Evolutionary conservation across 2,329 filamentous ascomycete species (phyloP).

Genomic region (Mycosphaerella arachidis): DNA sequence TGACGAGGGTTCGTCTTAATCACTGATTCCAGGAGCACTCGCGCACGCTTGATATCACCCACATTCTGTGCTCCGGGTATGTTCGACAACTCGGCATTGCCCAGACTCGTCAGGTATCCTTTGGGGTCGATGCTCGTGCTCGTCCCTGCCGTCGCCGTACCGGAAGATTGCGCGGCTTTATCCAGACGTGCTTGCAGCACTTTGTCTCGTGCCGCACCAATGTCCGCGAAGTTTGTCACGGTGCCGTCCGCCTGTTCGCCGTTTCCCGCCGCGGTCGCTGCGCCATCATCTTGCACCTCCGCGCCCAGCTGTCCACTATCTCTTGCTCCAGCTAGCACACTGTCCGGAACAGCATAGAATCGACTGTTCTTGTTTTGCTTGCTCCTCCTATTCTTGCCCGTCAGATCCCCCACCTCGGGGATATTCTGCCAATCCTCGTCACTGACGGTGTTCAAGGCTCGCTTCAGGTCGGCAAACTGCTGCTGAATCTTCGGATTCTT

Average conservation of each 20-base stretch:
- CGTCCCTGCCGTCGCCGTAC: conserved; percentile 68
- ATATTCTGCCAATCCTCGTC: conserved; percentile 96
- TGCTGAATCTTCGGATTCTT: conserved; percentile 98
- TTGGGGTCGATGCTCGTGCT: conserved; percentile 90
- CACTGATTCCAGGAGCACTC: conserved; percentile 89
- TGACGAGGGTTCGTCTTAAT: conserved; percentile 96
- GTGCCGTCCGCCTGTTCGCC: conserved; percentile 67
- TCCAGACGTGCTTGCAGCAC: conserved; percentile 92
- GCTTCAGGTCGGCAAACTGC: conserved; percentile 93
- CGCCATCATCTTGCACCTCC: conserved; percentile 75
- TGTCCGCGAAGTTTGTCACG: conserved; percentile 97
- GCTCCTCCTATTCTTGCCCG: conserved; percentile 82
- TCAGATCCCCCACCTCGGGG: conserved; percentile 93
- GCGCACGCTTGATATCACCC: conserved; percentile 90
- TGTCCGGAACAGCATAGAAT: conserved; percentile 96
- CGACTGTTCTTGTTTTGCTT: conserved; percentile 75
- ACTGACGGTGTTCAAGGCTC: conserved; percentile 78
- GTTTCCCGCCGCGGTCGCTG: conserved; percentile 40
- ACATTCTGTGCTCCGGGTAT: conserved; percentile 75
- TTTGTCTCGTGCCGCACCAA: conserved; percentile 92
- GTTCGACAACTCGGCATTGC: conserved; percentile 67
- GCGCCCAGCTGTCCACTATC: conserved; percentile 79
- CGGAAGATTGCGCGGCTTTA: conserved; percentile 68
- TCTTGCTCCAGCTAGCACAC: conserved; percentile 81
- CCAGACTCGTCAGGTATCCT: conserved; percentile 89